Percentiles rank a stretch among this genome's conserved stretches.
phyloP scores from a whole-genome alignment of 768 basidiomycete genomes.

The Boletus reticulatus region DNA sequence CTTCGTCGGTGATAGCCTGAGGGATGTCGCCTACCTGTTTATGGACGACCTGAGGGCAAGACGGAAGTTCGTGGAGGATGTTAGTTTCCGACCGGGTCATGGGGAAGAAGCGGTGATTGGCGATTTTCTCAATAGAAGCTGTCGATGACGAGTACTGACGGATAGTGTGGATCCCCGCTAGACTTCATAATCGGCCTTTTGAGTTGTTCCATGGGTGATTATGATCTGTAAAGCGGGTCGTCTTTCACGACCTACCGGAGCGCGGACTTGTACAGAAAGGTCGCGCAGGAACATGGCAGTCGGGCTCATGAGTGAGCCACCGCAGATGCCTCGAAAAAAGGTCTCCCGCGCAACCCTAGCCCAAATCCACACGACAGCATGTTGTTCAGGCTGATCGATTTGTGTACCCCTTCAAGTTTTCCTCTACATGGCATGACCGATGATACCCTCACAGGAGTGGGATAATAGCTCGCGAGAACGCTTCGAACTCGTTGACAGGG shows the following conservation, averaged over 20 bases:
- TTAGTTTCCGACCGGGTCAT: conserved; percentile 9
- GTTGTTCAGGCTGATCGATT: too few species aligned
- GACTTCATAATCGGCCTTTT: conserved; percentile 22
- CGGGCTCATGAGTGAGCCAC: too few species aligned
- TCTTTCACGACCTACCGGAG: conserved; percentile 2
- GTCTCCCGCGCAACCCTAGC: too few species aligned
- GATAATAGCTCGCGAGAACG: too few species aligned
- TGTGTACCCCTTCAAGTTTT: too few species aligned
- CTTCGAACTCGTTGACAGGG: too few species aligned
- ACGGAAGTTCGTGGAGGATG: conserved; percentile 8
- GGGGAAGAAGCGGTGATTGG: neutral
- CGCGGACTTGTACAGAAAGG: conserved; percentile 14
- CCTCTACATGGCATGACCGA: too few species aligned
- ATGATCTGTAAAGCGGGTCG: conserved; percentile 2
- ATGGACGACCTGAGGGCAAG: conserved; percentile 3
- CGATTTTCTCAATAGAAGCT: conserved; percentile 12
- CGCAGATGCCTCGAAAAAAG: too few species aligned
- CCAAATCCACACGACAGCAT: too few species aligned
- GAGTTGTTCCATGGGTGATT: conserved; percentile 11
- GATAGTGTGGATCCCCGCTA: conserved; percentile 7
- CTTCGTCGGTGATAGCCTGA: neutral
- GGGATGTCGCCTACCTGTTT: conserved; percentile 11
- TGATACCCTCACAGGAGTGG: too few species aligned
- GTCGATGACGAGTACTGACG: conserved; percentile 20
- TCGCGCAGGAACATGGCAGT: conserved; percentile 8